phyloP scores from a whole-genome alignment of 2,329 filamentous ascomycete species.

The Botrytis byssoidea region DNA sequence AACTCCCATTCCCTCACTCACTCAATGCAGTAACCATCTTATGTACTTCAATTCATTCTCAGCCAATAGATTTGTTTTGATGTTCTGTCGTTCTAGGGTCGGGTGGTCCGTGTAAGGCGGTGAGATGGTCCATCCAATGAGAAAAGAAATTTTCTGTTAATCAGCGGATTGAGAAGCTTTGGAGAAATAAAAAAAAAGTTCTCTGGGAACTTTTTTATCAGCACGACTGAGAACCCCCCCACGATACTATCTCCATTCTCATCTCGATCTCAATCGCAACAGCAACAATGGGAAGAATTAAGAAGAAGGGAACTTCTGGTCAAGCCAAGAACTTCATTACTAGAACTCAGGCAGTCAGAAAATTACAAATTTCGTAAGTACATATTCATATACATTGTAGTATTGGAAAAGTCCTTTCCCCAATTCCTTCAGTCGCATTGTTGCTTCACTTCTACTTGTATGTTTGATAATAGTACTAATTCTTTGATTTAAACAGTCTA shows the following conservation, averaged over 20 bases:
- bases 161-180: slow-evolving; percentile 14
- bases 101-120: slow-evolving; percentile 19
- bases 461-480: not conserved
- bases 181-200: slow-evolving; percentile 21
- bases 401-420: not conserved
- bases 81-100: slow-evolving; percentile 1
- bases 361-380: slow-evolving; percentile 70
- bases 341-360: slow-evolving; percentile 92
- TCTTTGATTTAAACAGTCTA: slow-evolving; percentile 55
- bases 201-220: slow-evolving; percentile 21
- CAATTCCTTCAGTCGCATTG: not conserved
- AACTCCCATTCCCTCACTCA: not conserved
- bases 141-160: not conserved
- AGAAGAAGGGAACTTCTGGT: slow-evolving; percentile 86
- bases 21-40: not conserved
- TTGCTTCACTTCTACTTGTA: not conserved
- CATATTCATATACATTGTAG: not conserved
- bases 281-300: slow-evolving; percentile 67
- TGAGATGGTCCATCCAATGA: slow-evolving; percentile 23
- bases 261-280: slow-evolving; percentile 22
- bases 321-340: slow-evolving; percentile 99
- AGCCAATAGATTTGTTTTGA: slow-evolving; percentile 14
- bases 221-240: slow-evolving; percentile 17
- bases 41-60: not conserved
- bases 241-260: not conserved